Evolutionary conservation across 2,329 filamentous ascomycete genomes (phyloP), one percentile per base, ranked within the genome.

Genomic region (Colletotrichum cuscutae): DNA sequence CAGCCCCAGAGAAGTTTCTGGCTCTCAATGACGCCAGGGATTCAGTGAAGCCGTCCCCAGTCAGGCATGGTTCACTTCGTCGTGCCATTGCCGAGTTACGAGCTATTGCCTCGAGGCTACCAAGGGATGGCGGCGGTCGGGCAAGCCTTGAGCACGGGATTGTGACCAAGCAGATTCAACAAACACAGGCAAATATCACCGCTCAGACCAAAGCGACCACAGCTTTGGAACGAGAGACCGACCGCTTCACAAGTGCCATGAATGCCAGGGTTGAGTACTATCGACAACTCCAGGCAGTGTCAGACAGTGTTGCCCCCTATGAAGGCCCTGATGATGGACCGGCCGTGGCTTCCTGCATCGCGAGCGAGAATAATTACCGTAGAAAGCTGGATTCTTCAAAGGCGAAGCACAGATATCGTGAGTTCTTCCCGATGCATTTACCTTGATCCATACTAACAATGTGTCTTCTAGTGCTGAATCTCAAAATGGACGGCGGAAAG

Each of bases 211-310:
- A 91, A 77, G 84, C 82, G 0, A 78, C 80, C 0, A 72, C 78
- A 2, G 81, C 81, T 5, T 80, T 92, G 13, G 91, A 94, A 73
- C 89, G 89, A 72, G 95, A 98, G 80, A 84, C 95, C 6, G 92
- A 96, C 59, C 84, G 91, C 32, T 97, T 97, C 80, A 92, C 91
- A 32, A 86, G 87, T 19, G 90, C 93, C 0, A 95, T 97, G 90
- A 98, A 98, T 78, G 87, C 91, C 49, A 92, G 97, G 15, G 84
- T 98, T 0, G 95, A 97, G 70, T 98, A 95, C 79, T 98, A 98
- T 79, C 91, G 93, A 5, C 95, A 98, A 78, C 87, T 98, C 12
- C 97, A 98, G 79, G 89, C 90, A 30, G 91, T 98, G n/a, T 98
- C 95, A 0, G 96, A 98, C 79, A 94, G 91, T 22, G 94, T 98